Evolutionary conservation across 2,329 filamentous ascomycete genomes (phyloP).

Genomic region (Teratosphaeriaceae sp.): DNA sequence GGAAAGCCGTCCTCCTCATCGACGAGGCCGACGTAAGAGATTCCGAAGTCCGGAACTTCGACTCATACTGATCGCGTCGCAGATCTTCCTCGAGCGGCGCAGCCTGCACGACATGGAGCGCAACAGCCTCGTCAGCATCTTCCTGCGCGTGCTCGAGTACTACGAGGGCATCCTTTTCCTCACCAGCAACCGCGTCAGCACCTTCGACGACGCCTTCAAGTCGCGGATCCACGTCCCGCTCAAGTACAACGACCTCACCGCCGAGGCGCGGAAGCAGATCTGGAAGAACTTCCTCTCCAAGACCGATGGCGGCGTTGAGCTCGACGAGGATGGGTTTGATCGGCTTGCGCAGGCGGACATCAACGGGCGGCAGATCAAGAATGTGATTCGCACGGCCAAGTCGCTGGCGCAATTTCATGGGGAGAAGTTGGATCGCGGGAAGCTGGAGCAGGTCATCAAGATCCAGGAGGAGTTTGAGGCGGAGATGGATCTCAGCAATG

Average conservation of each 20-base stretch:
- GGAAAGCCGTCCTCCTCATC: conserved; percentile 79
- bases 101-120: conserved; percentile 75
- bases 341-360: conserved; percentile 18
- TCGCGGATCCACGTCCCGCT: conserved; percentile 31
- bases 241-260: conserved; percentile 21
- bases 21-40: conserved; percentile 84
- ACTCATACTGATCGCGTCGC: too few relatives aligned
- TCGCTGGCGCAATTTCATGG: conserved; percentile 19
- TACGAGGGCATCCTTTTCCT: conserved; percentile 33
- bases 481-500: conserved; percentile 11
- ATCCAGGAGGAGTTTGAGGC: conserved; percentile 24
- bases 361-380: conserved; percentile 28
- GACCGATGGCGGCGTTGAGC: conserved; percentile 7
- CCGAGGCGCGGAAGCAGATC: conserved; percentile 16
- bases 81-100: conserved; percentile 73
- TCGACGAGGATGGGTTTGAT: conserved; percentile 15
- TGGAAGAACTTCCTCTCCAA: conserved; percentile 21
- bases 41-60: too few relatives aligned
- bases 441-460: conserved; percentile 21
- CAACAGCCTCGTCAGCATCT: conserved; percentile 67
- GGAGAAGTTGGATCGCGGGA: conserved; percentile 15
- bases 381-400: conserved; percentile 23
- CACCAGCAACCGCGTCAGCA: conserved; percentile 30
- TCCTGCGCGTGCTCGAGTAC: conserved; percentile 34
- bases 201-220: conserved; percentile 33